Conservation (phyloP, 2,329 filamentous ascomycete species). For the Pseudogymnoascus sp. region DNA sequence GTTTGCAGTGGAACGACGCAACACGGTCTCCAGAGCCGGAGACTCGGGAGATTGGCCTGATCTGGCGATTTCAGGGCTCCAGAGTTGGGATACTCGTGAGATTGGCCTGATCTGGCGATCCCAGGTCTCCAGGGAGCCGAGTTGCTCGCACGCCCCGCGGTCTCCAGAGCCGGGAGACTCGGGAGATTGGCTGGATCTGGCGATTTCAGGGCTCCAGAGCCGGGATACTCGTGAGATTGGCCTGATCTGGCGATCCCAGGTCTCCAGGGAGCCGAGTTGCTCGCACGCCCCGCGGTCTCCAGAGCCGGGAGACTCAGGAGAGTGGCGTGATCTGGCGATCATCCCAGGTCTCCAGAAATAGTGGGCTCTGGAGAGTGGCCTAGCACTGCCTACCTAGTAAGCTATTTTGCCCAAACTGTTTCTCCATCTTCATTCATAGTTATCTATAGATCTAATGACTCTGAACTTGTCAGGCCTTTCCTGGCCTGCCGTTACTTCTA, state of each 20-base stretch:
- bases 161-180: not conserved
- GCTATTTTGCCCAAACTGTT: not conserved
- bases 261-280: too few relatives aligned
- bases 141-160: not conserved
- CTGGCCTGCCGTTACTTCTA: not conserved
- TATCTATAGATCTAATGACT: not conserved
- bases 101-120: too few relatives aligned
- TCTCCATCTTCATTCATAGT: not conserved
- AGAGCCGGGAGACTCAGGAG: too few relatives aligned
- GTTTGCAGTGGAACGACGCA: conserved; percentile 2
- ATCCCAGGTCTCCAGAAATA: not conserved
- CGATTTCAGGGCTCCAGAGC: too few relatives aligned
- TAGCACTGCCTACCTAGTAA: not conserved
- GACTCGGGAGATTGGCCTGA: too few relatives aligned
- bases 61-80: too few relatives aligned
- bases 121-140: not conserved
- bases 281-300: too few relatives aligned
- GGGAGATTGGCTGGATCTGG: too few relatives aligned
- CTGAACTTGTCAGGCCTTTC: not conserved
- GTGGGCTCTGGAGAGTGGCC: not conserved
- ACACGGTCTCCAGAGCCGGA: too few relatives aligned
- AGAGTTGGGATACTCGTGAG: too few relatives aligned
- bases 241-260: too few relatives aligned
- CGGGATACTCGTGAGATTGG: too few relatives aligned
- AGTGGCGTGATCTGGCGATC: not conserved